Evolutionary conservation across 164 flowering plant species (phyloP).

Genomic region (Protea cynaroides): DNA sequence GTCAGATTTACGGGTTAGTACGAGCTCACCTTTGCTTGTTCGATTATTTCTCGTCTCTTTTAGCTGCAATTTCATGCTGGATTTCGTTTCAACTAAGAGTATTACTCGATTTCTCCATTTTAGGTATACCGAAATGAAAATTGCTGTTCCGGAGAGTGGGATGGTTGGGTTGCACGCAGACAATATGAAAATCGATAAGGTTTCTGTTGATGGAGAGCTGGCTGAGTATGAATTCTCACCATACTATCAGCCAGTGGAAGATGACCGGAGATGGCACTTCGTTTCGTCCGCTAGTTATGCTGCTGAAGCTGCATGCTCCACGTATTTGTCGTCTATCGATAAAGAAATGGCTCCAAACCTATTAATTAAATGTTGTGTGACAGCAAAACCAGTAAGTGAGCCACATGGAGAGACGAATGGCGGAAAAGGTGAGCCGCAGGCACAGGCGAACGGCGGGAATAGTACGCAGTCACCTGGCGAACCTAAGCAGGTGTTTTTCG

Average conservation of each 20-base stretch:
- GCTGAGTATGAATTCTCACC: conserved; percentile 68
- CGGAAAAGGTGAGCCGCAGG: conserved; percentile 35
- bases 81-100: background rate
- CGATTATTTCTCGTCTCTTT: background rate
- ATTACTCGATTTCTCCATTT: background rate
- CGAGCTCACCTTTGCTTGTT: background rate
- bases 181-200: conserved; percentile 66
- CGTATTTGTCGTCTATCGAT: conserved; percentile 60
- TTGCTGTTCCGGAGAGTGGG: conserved; percentile 80
- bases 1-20: conserved; percentile 67
- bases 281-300: conserved; percentile 63
- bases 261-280: conserved; percentile 59
- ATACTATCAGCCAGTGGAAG: conserved; percentile 45
- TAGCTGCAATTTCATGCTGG: background rate
- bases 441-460: conserved; percentile 21
- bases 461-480: conserved; percentile 37
- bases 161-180: conserved; percentile 83
- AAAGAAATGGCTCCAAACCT: conserved; percentile 73
- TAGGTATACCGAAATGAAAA: conserved; percentile 75
- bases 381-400: conserved; percentile 27
- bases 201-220: conserved; percentile 78
- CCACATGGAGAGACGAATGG: conserved; percentile 18
- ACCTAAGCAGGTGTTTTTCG: conserved; percentile 42
- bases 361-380: conserved; percentile 51
- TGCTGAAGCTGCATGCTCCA: conserved; percentile 74